phyloP scores from a whole-genome alignment of 305 asterid genomes.

The Andrographis paniculata region DNA sequence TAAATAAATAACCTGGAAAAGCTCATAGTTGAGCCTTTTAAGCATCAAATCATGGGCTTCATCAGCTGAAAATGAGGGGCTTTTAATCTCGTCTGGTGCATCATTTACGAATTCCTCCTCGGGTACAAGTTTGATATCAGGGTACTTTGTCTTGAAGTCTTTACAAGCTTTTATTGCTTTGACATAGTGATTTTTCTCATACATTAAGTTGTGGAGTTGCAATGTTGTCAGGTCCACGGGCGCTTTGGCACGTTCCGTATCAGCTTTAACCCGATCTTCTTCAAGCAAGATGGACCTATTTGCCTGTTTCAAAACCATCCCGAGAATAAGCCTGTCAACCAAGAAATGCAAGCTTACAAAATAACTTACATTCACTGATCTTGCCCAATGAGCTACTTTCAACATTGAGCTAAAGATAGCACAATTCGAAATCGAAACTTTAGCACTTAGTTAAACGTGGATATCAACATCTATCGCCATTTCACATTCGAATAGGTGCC shows the following conservation, averaged over 20 bases:
- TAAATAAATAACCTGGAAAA: conserved; percentile 43
- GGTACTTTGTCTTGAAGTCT: conserved; percentile 72
- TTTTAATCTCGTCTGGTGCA: conserved; percentile 79
- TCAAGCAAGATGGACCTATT: conserved; percentile 91
- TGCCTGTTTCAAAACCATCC: conserved; percentile 37
- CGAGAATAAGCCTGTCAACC: conserved; percentile 6
- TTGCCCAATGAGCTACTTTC: neutral
- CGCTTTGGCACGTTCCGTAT: conserved; percentile 87
- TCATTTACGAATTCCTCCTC: conserved; percentile 82
- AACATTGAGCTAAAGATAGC: neutral
- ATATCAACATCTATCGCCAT: conserved; percentile 2
- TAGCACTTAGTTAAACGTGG: neutral
- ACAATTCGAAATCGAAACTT: neutral
- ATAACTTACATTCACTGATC: conserved; percentile 1
- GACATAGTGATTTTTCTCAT: conserved; percentile 88
- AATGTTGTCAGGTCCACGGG: conserved; percentile 88
- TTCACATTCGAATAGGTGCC: conserved; percentile 3
- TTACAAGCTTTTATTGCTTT: conserved; percentile 96
- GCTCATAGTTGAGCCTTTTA: conserved; percentile 90
- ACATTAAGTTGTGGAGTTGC: conserved; percentile 96
- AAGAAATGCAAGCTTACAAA: neutral
- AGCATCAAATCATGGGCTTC: conserved; percentile 80
- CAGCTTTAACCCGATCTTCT: conserved; percentile 85
- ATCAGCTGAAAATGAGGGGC: conserved; percentile 51
- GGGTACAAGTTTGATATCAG: conserved; percentile 74